Conservation (phyloP, 2,329 filamentous ascomycete genomes). For the Neophaeococcomyces aloes region DNA sequence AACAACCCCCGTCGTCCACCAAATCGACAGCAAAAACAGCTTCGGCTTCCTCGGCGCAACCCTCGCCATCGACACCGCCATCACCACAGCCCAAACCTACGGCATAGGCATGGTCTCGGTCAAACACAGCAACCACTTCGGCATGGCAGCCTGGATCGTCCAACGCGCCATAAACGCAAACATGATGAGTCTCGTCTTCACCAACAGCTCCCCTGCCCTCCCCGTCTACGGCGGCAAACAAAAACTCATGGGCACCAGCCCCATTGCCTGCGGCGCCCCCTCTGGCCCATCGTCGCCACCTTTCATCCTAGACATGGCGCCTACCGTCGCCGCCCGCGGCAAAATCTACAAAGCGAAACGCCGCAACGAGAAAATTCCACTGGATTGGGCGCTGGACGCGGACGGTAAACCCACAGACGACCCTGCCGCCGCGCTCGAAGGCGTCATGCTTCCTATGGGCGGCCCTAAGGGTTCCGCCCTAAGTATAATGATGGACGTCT, state of each 20-base stretch:
- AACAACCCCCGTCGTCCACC: slow-evolving; percentile 60
- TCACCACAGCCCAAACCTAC: slow-evolving; percentile 51
- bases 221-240: slow-evolving; percentile 59
- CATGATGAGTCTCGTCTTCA: slow-evolving; percentile 62
- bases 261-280: slow-evolving; percentile 64
- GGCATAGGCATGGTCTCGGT: slow-evolving; percentile 69
- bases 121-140: slow-evolving; percentile 71
- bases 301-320: slow-evolving; percentile 46
- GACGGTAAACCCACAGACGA: slow-evolving; percentile 62
- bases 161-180: slow-evolving; percentile 63
- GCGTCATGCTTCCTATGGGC: slow-evolving; percentile 78
- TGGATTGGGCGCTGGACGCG: slow-evolving; percentile 62
- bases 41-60: slow-evolving; percentile 67
- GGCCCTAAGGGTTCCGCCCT: slow-evolving; percentile 71
- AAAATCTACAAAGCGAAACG: slow-evolving; percentile 38
- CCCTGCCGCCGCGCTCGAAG: slow-evolving; percentile 57
- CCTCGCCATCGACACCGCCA: slow-evolving; percentile 54
- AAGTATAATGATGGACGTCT: slow-evolving; percentile 81
- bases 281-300: slow-evolving; percentile 43
- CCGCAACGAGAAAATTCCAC: slow-evolving; percentile 33
- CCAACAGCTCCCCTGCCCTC: slow-evolving; percentile 61
- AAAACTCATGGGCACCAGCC: slow-evolving; percentile 63
- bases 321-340: slow-evolving; percentile 35
- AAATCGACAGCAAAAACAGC: slow-evolving; percentile 57
- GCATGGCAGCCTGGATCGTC: slow-evolving; percentile 73